Conservation (phyloP, 352 stramenopile species). For the Globisporangium viniferum region DNA sequence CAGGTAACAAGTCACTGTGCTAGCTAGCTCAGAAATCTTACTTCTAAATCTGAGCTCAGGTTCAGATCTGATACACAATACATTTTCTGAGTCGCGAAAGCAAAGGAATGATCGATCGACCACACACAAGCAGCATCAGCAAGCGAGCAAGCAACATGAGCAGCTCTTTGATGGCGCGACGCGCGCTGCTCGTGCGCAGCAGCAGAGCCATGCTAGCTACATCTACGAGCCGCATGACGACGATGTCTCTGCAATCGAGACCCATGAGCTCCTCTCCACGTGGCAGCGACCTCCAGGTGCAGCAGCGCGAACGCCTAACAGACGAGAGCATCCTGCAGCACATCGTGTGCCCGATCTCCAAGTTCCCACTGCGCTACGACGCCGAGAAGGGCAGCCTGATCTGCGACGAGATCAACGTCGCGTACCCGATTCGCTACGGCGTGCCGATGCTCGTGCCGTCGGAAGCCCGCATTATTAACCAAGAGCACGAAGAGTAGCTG, state of each 20-base stretch:
- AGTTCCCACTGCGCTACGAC: slow-evolving; percentile 78
- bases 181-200: slow-evolving; percentile 7
- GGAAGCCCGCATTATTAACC: slow-evolving; percentile 65
- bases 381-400: slow-evolving; percentile 52
- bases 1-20: no score
- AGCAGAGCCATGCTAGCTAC: not conserved
- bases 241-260: not conserved
- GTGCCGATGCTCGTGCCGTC: slow-evolving; percentile 70
- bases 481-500: slow-evolving; percentile 8
- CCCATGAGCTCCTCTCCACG: not conserved
- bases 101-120: no score
- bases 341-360: slow-evolving; percentile 84
- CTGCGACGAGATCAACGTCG: slow-evolving; percentile 79
- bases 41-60: no score
- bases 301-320: slow-evolving; percentile 24
- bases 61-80: no score
- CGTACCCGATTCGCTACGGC: slow-evolving; percentile 80
- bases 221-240: not conserved
- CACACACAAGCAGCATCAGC: not conserved
- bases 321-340: slow-evolving; percentile 77
- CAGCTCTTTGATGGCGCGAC: slow-evolving; percentile 1
- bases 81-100: no score
- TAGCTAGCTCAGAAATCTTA: not conserved
- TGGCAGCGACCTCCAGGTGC: slow-evolving; percentile 9
- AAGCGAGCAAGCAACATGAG: not conserved